Base-by-base conservation (phyloP, 1,284 basidiomycete genomes). In the Moesziomyces aphidis region DNA sequence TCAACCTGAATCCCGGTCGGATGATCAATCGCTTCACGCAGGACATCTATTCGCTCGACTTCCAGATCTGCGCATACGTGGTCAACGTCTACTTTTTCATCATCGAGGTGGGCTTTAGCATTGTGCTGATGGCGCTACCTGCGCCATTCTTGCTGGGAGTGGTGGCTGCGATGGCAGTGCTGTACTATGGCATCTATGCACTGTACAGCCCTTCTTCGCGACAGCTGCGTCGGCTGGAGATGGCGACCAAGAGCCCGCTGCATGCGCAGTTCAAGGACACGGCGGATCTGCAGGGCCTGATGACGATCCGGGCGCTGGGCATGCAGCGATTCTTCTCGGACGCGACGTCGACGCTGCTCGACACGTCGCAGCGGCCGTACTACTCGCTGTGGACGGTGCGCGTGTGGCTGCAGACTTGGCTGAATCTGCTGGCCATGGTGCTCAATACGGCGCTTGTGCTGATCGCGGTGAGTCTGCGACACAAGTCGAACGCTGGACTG, bases 11-110 rank as follows among this genome's bases (percentile, higher is more conserved):
- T 23, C 51, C 65, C 17, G 76, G 76, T 19, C 60, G 56, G 23
- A 62, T 78, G 26, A 46, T 76, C 47, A 76, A 76, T 45, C 61
- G 75, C 5, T 76, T 76, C 56, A 71, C 74, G 23, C 70, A 74
- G 47, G 75, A 76, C 43, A 49, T 78, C 52, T 77, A 63, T 26
- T 39, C 48, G n/a, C 23, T 74, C 26, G 76, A 78, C 48, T 69
- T 43, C 31, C 31, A 50, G 34, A 57, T 76, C 26, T 15, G 53
- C 21, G 61, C 50, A 3, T 42, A 21, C 24, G 13, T 55, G 21
- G 42, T 68, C 43, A 52, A 67, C 5, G 26, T 54, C 7, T 44
- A 21, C 8, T 61, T 44, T 48, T 51, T 60, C 31, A 19, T 53
- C 11, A n/a, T 58, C 55, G 47, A 44, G 21, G 42, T 69, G 39